Conservation (phyloP, 2,329 filamentous ascomycete species). For the Trichoderma asperellum region DNA sequence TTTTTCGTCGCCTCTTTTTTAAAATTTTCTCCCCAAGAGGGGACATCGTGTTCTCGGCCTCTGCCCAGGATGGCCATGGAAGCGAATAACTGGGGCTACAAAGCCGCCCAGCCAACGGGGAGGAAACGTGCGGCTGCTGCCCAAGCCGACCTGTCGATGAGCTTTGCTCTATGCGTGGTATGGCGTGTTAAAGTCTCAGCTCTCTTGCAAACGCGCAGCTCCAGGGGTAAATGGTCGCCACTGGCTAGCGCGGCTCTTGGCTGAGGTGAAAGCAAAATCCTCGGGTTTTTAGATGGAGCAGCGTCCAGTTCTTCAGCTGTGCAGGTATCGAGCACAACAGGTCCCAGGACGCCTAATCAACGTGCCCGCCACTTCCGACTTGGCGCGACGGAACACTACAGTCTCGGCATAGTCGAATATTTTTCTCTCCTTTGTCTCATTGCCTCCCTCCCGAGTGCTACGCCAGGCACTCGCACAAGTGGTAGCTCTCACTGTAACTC, state of each 20-base stretch:
- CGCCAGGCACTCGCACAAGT: constrained; percentile 10
- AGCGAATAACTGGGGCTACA: constrained; percentile 18
- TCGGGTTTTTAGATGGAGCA: constrained; percentile 17
- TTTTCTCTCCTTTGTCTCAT: constrained; percentile 3
- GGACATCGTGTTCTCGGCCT: constrained; percentile 21
- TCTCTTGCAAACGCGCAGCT: constrained; percentile 11
- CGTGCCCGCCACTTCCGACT: constrained; percentile 27
- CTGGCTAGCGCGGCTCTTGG: constrained; percentile 19
- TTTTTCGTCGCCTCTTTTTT: not conserved
- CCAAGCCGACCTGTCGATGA: constrained; percentile 7
- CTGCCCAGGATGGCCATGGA: constrained; percentile 13
- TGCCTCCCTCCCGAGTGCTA: not conserved
- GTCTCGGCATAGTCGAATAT: constrained; percentile 10
- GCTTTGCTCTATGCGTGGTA: constrained; percentile 14
- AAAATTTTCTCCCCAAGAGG: not conserved
- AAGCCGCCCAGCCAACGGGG: constrained; percentile 24
- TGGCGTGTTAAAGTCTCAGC: constrained; percentile 25
- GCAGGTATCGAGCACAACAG: constrained; percentile 2
- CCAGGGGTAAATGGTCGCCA: constrained; percentile 27
- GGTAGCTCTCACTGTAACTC: constrained; percentile 2
- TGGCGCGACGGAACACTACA: constrained; percentile 23
- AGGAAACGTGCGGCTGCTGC: constrained; percentile 26
- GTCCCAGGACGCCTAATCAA: constrained; percentile 5
- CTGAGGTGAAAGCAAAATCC: constrained; percentile 15
- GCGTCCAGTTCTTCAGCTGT: constrained; percentile 25